A percentile compares a stretch with the other conserved stretches of the same genome.
These are phyloP conservation scores for Rhodotorula sphaerocarpa DNA, from an alignment of 768 basidiomycete genomes.

Conservation along the genomic window DNA sequence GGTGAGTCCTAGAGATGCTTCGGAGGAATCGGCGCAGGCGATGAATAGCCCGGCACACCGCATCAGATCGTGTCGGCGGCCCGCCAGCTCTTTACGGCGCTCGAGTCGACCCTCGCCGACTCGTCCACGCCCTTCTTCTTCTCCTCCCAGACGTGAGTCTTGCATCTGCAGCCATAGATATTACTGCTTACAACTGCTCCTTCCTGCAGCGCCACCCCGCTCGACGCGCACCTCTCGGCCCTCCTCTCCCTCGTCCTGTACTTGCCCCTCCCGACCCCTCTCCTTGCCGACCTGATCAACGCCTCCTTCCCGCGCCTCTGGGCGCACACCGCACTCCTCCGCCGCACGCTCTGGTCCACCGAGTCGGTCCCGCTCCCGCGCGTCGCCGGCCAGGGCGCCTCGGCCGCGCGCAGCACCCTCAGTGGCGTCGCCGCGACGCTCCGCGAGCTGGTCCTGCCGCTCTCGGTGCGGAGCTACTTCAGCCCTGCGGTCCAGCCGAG, in stretches of 20 bases:
- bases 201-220: slow-evolving; percentile 12
- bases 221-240: slow-evolving; percentile 33
- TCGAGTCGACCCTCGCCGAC: slow-evolving; percentile 29
- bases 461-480: too few species aligned
- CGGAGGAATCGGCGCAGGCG: not conserved
- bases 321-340: slow-evolving; percentile 31
- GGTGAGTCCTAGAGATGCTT: slow-evolving; percentile 14
- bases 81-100: slow-evolving; percentile 22
- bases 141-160: slow-evolving; percentile 27
- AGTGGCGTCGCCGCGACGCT: not conserved
- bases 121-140: slow-evolving; percentile 33
- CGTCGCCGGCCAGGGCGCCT: not conserved
- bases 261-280: slow-evolving; percentile 29
- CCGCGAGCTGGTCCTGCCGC: too few species aligned
- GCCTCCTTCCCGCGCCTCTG: slow-evolving; percentile 36
- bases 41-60: too few species aligned
- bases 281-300: slow-evolving; percentile 34
- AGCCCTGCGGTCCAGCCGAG: too few species aligned
- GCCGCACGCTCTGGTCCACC: slow-evolving; percentile 28
- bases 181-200: too few species aligned
- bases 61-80: slow-evolving; percentile 27
- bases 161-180: too few species aligned
- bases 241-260: slow-evolving; percentile 32
- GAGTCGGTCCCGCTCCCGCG: slow-evolving; percentile 1
- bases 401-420: not conserved